phyloP scores from a whole-genome alignment of 148 eudicot genomes.

The Vaccinium corymbosum region DNA sequence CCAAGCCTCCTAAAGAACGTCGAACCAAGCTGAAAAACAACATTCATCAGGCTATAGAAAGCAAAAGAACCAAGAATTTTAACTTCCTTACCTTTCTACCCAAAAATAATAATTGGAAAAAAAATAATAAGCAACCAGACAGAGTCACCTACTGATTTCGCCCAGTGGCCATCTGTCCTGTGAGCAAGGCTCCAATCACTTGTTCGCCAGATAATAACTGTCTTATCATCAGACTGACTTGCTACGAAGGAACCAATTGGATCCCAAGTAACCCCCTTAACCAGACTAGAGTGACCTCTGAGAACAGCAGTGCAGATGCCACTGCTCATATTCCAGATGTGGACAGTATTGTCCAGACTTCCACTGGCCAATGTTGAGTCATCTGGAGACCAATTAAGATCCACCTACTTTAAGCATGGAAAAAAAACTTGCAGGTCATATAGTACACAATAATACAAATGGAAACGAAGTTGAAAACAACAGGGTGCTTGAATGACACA shows the following conservation, averaged over 20 bases:
- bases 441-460: constrained; percentile 12
- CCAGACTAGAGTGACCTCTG: constrained; percentile 94
- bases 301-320: constrained; percentile 97
- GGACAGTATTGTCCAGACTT: constrained; percentile 91
- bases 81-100: neutral
- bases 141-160: constrained; percentile 73
- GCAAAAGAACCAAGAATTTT: constrained; percentile 6
- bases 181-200: constrained; percentile 99
- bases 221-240: constrained; percentile 96
- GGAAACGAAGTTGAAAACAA: neutral
- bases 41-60: constrained; percentile 18
- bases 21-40: constrained; percentile 81
- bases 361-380: constrained; percentile 92
- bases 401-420: constrained; percentile 94
- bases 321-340: constrained; percentile 87
- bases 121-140: constrained; percentile 12
- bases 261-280: constrained; percentile 98
- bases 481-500: neutral
- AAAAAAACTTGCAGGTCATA: constrained; percentile 43
- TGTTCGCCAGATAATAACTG: constrained; percentile 95
- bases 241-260: constrained; percentile 98
- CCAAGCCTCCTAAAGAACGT: constrained; percentile 98
- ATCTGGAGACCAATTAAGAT: constrained; percentile 99
- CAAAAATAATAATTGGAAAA: neutral
- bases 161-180: constrained; percentile 97